Base-by-base conservation (phyloP, 352 stramenopile genomes). In the Pythium diclinum region DNA sequence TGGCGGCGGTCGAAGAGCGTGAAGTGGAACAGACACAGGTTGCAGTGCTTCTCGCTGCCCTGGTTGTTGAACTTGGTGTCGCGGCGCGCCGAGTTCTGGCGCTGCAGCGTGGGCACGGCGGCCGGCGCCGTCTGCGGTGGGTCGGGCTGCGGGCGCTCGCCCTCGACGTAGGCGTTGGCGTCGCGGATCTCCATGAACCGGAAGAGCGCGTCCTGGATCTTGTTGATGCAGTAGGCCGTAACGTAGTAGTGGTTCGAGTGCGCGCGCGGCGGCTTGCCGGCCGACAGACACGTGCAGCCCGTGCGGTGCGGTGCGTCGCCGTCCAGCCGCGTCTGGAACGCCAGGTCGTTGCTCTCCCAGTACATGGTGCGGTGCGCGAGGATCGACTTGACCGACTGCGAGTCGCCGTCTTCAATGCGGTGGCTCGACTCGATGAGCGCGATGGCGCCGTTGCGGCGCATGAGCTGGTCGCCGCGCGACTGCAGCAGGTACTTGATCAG, bases 171-270 rank as follows among this genome's bases (percentile, higher is more conserved):
- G 55, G 75, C 80, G 21, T 83, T 90, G 30, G 83, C 84, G 59
- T 94, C 86, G 14, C 86, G 82, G 14, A 88, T 80, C 36, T 90
- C 79, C 16, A 94, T 59, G 70, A 94, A 94, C 3, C 86, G 80
- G 65, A 94, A 94, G 30, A 94, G 70, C 61, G 86, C 84, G 61
- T 94, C 83, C 70, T 91, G 76, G 63, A 94, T 92, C 74, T 91
- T 91, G 70, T 88, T 89, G 64, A 94, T 94, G 65, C 86, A 94
- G 66, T 92, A 92, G 11, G 86, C 86, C 60, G 86, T 92, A 17
- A 94, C 86, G 72, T 93, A 94, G 78, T 94, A 94, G 69, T 94
- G 86, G 68, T 92, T 94, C 30, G 86, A 75, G 56, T 91, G 82
- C 42, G 75, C 80, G 17, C 83, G 78, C 25, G 83, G 82, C 17